Evolutionary conservation across 805 yeast species (phyloP).

Genomic region (Monosporozyma yasuniensis): DNA sequence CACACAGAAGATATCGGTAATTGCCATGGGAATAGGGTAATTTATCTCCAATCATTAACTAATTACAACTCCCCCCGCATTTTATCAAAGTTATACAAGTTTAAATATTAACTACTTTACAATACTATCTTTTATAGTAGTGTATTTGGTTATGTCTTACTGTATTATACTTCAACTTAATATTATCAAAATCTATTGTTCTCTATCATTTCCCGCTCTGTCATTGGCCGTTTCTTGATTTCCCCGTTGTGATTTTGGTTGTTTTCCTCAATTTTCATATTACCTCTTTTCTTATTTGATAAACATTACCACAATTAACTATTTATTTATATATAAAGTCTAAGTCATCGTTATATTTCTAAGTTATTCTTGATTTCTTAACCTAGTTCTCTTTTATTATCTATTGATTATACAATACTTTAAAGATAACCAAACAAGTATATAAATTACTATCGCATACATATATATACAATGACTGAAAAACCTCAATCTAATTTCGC

Average conservation of each 20-base stretch:
- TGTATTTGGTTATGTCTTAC: no score
- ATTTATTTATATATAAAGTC: background rate
- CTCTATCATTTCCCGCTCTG: background rate
- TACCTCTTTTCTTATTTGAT: slow-evolving; percentile 1
- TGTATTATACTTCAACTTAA: background rate
- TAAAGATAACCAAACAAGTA: background rate
- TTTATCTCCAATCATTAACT: no score
- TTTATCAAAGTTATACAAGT: no score
- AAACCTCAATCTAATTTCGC: slow-evolving; percentile 37
- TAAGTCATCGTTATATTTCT: background rate
- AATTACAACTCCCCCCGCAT: no score
- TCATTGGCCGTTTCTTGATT: background rate
- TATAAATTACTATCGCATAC: background rate
- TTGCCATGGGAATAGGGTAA: no score
- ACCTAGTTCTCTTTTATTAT: no score
- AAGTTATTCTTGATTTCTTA: no score
- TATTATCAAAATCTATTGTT: no score
- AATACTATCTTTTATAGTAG: no score
- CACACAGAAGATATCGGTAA: no score
- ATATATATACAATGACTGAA: slow-evolving; percentile 17
- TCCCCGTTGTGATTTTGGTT: no score
- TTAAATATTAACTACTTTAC: no score
- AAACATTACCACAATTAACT: background rate
- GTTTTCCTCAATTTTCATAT: background rate
- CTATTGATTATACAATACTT: background rate